Evolutionary conservation across 2,329 filamentous ascomycete species (phyloP).

Genomic region (Colletotrichum godetiae): DNA sequence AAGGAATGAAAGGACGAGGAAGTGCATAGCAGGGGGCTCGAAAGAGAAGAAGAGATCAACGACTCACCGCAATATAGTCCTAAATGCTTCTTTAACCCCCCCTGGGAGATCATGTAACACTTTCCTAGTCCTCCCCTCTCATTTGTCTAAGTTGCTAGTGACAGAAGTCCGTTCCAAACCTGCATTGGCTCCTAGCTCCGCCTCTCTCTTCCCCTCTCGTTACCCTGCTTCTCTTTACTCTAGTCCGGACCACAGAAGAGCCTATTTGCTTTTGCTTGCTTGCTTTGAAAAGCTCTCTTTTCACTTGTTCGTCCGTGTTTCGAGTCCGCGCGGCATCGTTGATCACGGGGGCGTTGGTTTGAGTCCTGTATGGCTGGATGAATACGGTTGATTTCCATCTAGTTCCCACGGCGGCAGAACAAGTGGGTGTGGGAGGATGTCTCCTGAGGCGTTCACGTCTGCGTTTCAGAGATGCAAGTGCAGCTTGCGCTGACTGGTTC

Average conservation of each 20-base stretch:
- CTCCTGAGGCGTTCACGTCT: conserved; percentile 31
- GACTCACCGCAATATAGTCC: conserved; percentile 21
- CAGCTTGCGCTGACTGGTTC: conserved; percentile 21
- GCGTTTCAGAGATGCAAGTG: conserved; percentile 32
- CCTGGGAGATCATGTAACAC: background rate
- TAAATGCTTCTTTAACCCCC: conserved; percentile 5
- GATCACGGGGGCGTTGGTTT: background rate
- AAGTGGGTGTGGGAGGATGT: conserved; percentile 17
- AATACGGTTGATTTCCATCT: background rate
- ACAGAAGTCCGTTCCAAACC: conserved; percentile 18
- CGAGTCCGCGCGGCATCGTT: conserved; percentile 10
- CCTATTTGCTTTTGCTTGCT: background rate
- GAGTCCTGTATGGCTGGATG: conserved; percentile 7
- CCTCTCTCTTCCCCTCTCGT: conserved; percentile 5
- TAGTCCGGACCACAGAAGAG: background rate
- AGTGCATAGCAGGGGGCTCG: background rate
- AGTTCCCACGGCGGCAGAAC: background rate
- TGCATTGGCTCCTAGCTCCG: conserved; percentile 21
- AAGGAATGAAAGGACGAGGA: conserved; percentile 6
- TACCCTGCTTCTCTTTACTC: background rate
- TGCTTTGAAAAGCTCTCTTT: background rate
- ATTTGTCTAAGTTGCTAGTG: conserved; percentile 24
- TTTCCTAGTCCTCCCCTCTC: background rate
- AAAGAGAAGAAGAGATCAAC: conserved; percentile 9
- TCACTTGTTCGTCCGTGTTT: background rate